Percentiles rank a stretch among this genome's conserved stretches.
These are phyloP conservation scores for Talaromyces sp. DNA, from an alignment of 2,329 filamentous ascomycete genomes.

Conservation along the genomic window DNA sequence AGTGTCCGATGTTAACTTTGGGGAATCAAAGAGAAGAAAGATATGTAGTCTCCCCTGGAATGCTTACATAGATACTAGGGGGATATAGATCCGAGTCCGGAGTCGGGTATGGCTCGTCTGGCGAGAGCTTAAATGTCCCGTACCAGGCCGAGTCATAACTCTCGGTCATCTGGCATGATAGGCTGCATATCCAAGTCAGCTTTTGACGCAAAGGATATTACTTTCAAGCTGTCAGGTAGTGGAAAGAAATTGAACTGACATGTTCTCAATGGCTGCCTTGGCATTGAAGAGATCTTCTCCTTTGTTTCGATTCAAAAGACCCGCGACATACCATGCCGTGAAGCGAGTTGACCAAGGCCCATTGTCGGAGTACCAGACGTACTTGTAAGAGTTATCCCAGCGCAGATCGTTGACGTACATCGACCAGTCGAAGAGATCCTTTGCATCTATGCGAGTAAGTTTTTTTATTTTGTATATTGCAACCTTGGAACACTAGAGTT, in stretches of 20 bases:
- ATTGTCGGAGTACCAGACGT: constrained; percentile 8
- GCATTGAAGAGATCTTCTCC: constrained; percentile 3
- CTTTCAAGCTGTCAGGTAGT: background rate
- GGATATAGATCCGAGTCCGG: constrained; percentile 1
- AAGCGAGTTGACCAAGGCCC: constrained; percentile 2
- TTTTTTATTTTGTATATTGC: background rate
- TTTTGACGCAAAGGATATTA: background rate
- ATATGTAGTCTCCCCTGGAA: background rate
- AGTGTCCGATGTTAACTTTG: background rate
- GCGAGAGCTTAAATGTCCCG: constrained; percentile 7
- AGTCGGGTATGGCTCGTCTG: constrained; percentile 11
- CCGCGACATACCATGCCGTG: background rate
- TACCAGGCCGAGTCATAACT: background rate
- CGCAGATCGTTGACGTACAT: constrained; percentile 8
- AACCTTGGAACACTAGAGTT: too few species aligned
- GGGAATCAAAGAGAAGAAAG: background rate
- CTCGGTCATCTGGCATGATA: constrained; percentile 6
- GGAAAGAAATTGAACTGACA: background rate
- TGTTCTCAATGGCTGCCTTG: constrained; percentile 9
- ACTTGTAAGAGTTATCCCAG: constrained; percentile 9
- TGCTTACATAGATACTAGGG: constrained; percentile 1
- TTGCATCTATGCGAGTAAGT: background rate
- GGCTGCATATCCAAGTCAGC: background rate
- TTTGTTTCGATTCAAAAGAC: constrained; percentile 2
- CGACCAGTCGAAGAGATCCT: constrained; percentile 12